Evolutionary conservation across 2,329 filamentous ascomycete species (phyloP).

Genomic region (Cercospora sp.): DNA sequence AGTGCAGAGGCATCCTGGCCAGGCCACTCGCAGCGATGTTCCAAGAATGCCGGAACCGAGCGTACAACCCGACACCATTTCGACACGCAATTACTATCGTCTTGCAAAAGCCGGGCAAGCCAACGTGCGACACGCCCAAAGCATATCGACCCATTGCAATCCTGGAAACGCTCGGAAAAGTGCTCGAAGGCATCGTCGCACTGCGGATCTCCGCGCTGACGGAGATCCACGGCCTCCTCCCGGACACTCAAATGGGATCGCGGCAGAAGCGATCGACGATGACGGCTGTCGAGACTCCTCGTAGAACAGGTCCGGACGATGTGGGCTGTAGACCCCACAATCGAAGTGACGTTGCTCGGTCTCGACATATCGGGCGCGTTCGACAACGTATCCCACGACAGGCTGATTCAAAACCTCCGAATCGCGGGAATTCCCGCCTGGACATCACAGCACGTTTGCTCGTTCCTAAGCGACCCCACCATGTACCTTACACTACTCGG

Average conservation of each 20-base stretch:
- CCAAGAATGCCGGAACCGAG: neutral
- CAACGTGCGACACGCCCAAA: constrained; percentile 32
- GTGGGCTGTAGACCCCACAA: constrained; percentile 19
- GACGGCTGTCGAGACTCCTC: constrained; percentile 33
- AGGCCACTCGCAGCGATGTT: neutral
- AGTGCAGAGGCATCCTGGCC: neutral
- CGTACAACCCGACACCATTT: constrained; percentile 16
- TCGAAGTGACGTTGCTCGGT: constrained; percentile 37
- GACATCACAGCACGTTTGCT: neutral
- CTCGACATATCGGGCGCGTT: constrained; percentile 39
- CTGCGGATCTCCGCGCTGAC: constrained; percentile 23
- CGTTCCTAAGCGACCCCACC: neutral
- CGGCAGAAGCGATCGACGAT: constrained; percentile 32
- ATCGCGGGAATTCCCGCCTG: neutral
- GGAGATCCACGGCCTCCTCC: constrained; percentile 29
- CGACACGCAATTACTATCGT: constrained; percentile 30
- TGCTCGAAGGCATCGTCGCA: constrained; percentile 35
- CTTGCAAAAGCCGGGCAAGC: constrained; percentile 35
- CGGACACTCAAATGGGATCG: constrained; percentile 32
- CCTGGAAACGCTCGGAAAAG: constrained; percentile 36
- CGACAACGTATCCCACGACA: constrained; percentile 40
- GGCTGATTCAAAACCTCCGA: constrained; percentile 39
- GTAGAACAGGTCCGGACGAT: constrained; percentile 29
- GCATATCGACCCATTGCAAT: constrained; percentile 35
- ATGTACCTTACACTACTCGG: neutral